Evolutionary conservation across 495 filamentous ascomycete species (phyloP), one percentile per base, ranked within the genome.

Genomic region (Lasiosphaeria miniovina): DNA sequence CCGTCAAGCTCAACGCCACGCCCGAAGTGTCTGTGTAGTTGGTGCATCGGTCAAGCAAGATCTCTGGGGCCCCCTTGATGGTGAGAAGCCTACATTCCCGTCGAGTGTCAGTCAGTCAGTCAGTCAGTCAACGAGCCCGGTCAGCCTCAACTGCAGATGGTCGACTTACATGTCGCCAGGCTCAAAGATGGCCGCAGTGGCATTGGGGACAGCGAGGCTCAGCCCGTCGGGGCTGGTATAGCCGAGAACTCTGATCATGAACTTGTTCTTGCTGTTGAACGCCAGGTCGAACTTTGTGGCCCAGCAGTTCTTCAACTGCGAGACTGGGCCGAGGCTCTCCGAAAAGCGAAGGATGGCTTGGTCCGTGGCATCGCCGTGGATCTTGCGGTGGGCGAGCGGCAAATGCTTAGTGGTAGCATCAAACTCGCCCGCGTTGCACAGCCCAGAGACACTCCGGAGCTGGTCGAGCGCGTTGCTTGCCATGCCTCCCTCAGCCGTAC

Each of bases 211-310:
- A 0, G 76, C 77, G 14, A 63, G 48, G 0, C 49, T 31, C 7
- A 79, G 61, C 12, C 75, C 77, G n/a, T 76, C 71, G 32, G 66
- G 59, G 35, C 74, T 63, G 9, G 64, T 68, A 36, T 77, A 49
- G 6, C 72, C 70, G 6, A 80, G 68, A 4, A 75, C 75, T 36
- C 74, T 60, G 52, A 89, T 77, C 86, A 89, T 89, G 69, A 82
- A 91, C 66, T 90, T 92, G 67, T 90, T 90, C 74, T 89, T 89
- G 65, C 83, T 86, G 68, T 90, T 92, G 74, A 92, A 91, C 0
- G 84, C 84, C 6, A 90, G 72, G 61, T 89, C 82, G 68, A 84
- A 88, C 6, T 83, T 77, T 43, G 78, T 83, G 41, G 78, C 77
- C 78, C 82, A 87, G 31, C 71, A 64, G 12, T 77, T 64, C 11